Base-by-base conservation (phyloP, 192 early-diverging fungal genomes). In the Podila epigama region DNA sequence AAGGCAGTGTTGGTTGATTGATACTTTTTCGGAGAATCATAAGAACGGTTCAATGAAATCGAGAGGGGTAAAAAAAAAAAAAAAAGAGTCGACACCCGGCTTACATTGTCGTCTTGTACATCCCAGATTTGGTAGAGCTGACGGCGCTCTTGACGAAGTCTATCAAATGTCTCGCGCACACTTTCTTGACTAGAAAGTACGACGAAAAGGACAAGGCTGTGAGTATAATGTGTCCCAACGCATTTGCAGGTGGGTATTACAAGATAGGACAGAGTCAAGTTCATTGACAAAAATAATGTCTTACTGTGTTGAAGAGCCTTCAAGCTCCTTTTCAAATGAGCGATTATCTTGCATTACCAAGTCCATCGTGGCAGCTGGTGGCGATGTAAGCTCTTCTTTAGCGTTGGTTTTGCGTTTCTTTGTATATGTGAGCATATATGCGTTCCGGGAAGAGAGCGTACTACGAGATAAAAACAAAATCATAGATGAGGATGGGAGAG, bases 361-460 rank as follows among this genome's bases (percentile, higher is more conserved):
- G 33, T 42, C 34, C 27, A 68, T 57, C 4, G 42, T 58, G 7
- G 42, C 44, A 1, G 22, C 27, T 9, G 65, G 71, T 8, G 71
- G 71, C 15, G 31, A 29, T 18, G 22, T 33, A 0, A 54, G 41
- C 15, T 22, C n/a, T 25, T 18, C 6, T 22, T 54, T 18, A 39
- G 1, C 5, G 20, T 25, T 11, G 32, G 29, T n/a, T 33, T 18
- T 10, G 54, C 20, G 3, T 16, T 28, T 15, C 59, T 27, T 51
- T 35, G 69, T 66, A 13, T 82, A 82, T 0, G 78, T 61, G 20
- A 82, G 42, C 69, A 79, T 79, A 52, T 82, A 82, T 1, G 81
- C 81, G 35, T 82, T 82, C 15, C 69, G 53, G 28, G 81, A 82
- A 11, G 81, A 79, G n/a, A 72, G 66, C 9, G 48, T 70, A 56